Base-by-base conservation (phyloP, 768 basidiomycete genomes). In the Tricholoma hemisulphureum region DNA sequence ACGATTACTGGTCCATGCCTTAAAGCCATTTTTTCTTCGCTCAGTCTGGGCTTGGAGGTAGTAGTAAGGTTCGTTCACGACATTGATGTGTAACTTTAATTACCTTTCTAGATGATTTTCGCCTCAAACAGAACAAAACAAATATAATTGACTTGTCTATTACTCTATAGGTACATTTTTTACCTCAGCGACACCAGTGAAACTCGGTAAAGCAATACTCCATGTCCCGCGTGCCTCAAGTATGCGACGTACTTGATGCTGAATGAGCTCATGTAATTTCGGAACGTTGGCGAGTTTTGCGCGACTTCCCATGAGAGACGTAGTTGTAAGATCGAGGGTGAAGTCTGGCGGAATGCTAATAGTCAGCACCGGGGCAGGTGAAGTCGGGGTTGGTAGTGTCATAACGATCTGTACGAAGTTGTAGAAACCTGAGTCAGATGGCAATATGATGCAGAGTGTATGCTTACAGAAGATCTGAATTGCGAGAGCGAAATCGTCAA, bases 281-380 rank as follows among this genome's bases (percentile, higher is more conserved):
- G 97, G 96, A 1, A 99, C 91, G 67, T 99, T 95, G 58, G 93
- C 94, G 1, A 99, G 81, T 73, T 98, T 97, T n/a, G 97, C 95
- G 45, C 96, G 86, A 62, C 92, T 95, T 18, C 97, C 97, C 78
- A 98, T 87, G 4, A 98, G 81, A 24, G 95, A 98, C 6, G 87
- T 93, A 10, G 93, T 95, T 51, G 88, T 85, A 41, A 99, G 79
- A 64, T 90, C 86, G 18, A 99, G 85, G 14, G 85, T 85, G 66
- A 99, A 97, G 65, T 92, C 87, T 2, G 93, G 89, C 23, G 90
- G 84, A 20, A 99, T 82, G 28, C 84, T 85, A 32, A 96, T 68
- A 1, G 86, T 84, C 56, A 96, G 61, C 60, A 80, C 77, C 52
- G 92, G 83, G 63, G 86, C 66, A 56, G 79, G 50, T 49, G 82